A percentile compares a stretch with the other conserved stretches of the same genome.
These are phyloP conservation scores for Adansonia grandidieri DNA, from an alignment of 441 rosid species.

Conservation along the genomic window DNA sequence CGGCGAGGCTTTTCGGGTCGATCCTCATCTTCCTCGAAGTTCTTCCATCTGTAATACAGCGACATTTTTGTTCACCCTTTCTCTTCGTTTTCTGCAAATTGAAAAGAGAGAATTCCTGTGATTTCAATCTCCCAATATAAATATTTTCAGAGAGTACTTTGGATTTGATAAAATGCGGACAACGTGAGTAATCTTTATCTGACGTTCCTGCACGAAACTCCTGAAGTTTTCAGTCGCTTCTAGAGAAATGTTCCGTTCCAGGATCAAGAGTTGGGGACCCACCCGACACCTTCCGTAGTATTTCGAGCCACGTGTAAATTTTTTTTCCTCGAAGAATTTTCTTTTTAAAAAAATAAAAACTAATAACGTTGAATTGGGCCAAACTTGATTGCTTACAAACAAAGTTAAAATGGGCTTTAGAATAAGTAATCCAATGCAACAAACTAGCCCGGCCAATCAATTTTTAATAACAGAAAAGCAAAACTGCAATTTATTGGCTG, in stretches of 20 bases:
- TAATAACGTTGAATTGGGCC: not conserved
- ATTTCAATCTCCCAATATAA: not conserved
- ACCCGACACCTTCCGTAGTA: not conserved
- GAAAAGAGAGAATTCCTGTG: not conserved
- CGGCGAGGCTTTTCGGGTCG: slow-evolving; percentile 93
- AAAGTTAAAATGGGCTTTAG: not conserved
- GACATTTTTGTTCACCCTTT: slow-evolving; percentile 41
- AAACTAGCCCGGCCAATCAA: not conserved
- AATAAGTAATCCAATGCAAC: not conserved
- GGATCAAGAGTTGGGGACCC: not conserved
- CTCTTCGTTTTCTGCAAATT: not conserved
- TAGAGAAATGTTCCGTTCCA: slow-evolving; percentile 35
- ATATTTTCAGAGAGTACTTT: too few relatives aligned
- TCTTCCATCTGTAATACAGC: slow-evolving; percentile 63
- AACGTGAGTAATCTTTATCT: not conserved
- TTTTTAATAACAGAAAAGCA: too few relatives aligned
- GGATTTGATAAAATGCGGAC: not conserved
- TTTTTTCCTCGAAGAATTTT: not conserved
- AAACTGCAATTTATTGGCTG: not conserved
- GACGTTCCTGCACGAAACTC: not conserved
- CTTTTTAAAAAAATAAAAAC: not conserved
- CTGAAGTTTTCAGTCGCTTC: slow-evolving; percentile 55
- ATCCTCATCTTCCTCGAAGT: slow-evolving; percentile 76
- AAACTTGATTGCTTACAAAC: not conserved
- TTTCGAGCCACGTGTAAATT: not conserved